phyloP scores from a whole-genome alignment of 2,329 filamentous ascomycete species.

The Diaporthe helianthi region DNA sequence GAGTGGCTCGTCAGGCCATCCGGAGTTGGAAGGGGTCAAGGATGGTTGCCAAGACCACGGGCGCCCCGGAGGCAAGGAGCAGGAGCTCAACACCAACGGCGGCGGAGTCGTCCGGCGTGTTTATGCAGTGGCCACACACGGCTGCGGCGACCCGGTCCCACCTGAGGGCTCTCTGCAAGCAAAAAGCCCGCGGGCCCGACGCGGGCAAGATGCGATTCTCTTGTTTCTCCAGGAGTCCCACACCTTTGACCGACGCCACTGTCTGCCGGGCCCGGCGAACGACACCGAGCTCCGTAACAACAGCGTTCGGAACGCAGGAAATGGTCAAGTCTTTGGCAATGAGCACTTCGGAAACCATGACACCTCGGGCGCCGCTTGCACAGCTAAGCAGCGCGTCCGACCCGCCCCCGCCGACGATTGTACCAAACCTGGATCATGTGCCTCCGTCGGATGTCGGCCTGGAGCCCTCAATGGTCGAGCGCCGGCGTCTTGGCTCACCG shows the following conservation, averaged over 20 bases:
- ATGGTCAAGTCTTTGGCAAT: conserved; percentile 69
- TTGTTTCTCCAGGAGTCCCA: conserved; percentile 60
- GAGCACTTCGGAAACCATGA: conserved; percentile 71
- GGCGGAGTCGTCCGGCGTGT: conserved; percentile 53
- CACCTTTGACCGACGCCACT: conserved; percentile 61
- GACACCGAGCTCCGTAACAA: conserved; percentile 53
- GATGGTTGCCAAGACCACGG: conserved; percentile 41
- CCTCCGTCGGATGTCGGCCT: conserved; percentile 34
- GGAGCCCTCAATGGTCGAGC: conserved; percentile 43
- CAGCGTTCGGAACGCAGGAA: conserved; percentile 65
- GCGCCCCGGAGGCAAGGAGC: conserved; percentile 48
- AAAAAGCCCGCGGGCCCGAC: conserved; percentile 54
- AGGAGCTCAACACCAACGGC: conserved; percentile 64
- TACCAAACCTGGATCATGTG: conserved; percentile 36
- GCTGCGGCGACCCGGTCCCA: conserved; percentile 67
- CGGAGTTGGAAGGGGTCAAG: conserved; percentile 71
- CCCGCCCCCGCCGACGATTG: conserved; percentile 31
- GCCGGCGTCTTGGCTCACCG: conserved; percentile 58
- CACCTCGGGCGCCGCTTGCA: conserved; percentile 66
- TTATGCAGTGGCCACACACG: conserved; percentile 69
- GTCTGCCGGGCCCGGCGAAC: conserved; percentile 57
- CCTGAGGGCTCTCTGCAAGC: conserved; percentile 67
- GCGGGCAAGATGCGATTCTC: conserved; percentile 47
- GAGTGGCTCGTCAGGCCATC: conserved; percentile 71
- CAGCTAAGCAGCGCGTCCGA: conserved; percentile 59